Conservation (phyloP, 1,284 basidiomycete genomes). For the Ganoderma leucocontextum region DNA sequence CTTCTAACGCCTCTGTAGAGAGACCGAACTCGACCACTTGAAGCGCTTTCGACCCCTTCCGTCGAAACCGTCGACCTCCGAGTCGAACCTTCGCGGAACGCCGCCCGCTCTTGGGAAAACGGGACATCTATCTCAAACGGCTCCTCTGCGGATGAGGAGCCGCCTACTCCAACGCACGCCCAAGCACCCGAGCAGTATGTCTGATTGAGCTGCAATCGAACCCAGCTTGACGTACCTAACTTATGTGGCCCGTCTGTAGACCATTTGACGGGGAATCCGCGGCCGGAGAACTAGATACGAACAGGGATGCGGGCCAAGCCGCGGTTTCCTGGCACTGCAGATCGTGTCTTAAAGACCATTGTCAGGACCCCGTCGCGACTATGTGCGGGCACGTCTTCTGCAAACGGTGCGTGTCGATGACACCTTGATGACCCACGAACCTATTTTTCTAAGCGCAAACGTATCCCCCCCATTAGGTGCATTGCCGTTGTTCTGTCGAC, state of each 20-base stretch:
- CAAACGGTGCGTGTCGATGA: not conserved
- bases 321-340: slow-evolving; percentile 37
- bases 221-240: not conserved
- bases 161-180: not conserved
- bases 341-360: slow-evolving; percentile 35
- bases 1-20: not conserved
- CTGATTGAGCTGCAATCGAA: too few species aligned
- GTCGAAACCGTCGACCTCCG: not conserved
- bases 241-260: not conserved
- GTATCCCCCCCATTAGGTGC: not conserved
- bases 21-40: not conserved
- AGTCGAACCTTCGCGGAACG: not conserved
- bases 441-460: not conserved
- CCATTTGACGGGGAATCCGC: not conserved
- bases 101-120: not conserved
- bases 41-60: not conserved
- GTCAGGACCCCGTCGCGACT: slow-evolving; percentile 36
- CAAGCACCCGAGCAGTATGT: not conserved
- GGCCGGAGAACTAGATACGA: not conserved
- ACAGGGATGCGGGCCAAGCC: not conserved
- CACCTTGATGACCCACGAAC: not conserved
- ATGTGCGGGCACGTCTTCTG: slow-evolving; percentile 43
- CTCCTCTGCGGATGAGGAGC: not conserved
- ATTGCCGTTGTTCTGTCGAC: not conserved
- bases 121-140: not conserved